phyloP scores from a whole-genome alignment of 345 rosid genomes.

The Murraya koenigii region DNA sequence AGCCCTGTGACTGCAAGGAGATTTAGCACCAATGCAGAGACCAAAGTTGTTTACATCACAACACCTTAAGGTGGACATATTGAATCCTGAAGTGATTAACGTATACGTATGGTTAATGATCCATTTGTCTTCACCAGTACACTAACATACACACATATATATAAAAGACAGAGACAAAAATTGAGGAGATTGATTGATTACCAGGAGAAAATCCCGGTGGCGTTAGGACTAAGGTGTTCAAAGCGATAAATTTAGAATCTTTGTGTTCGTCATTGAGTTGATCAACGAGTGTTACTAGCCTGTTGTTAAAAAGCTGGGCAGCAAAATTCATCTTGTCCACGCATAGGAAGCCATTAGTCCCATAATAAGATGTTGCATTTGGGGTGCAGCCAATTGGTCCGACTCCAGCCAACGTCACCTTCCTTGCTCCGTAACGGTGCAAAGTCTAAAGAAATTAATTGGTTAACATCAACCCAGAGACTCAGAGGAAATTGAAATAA shows the following conservation, averaged over 20 bases:
- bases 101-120: too few species aligned
- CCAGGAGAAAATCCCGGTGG: not conserved
- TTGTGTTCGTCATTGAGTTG: constrained; percentile 43
- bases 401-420: constrained; percentile 47
- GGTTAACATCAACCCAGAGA: not conserved
- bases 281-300: constrained; percentile 47
- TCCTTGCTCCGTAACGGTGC: constrained; percentile 59
- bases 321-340: constrained; percentile 45
- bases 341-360: constrained; percentile 37
- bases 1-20: constrained; percentile 29
- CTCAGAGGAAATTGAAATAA: not conserved
- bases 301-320: constrained; percentile 45
- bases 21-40: constrained; percentile 26
- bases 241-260: constrained; percentile 43
- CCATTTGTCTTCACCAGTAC: too few species aligned
- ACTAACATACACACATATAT: not conserved
- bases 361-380: constrained; percentile 30
- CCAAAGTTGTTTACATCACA: constrained; percentile 31
- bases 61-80: constrained; percentile 3
- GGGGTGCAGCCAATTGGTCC: constrained; percentile 86
- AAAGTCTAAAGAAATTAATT: constrained; percentile 34
- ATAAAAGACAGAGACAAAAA: not conserved
- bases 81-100: constrained; percentile 4
- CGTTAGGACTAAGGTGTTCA: constrained; percentile 15
- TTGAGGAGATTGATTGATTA: not conserved